phyloP scores from a whole-genome alignment of 2,329 filamentous ascomycete genomes.

The Aspergillus caelatus region DNA sequence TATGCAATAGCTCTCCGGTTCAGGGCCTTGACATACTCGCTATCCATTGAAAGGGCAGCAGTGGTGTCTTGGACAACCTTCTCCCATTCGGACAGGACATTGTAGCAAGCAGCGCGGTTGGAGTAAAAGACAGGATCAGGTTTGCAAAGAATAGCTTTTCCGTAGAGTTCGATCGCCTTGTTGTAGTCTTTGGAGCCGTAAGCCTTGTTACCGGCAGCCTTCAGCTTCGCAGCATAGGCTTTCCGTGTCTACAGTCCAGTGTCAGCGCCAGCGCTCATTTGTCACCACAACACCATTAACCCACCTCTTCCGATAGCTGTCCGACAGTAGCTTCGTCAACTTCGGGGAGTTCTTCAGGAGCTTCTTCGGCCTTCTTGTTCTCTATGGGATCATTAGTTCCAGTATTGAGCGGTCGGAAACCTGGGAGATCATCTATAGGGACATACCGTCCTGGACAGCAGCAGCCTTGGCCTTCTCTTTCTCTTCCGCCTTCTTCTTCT shows the following conservation, averaged over 20 bases:
- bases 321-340: constrained; percentile 54
- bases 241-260: constrained; percentile 67
- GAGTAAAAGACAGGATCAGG: constrained; percentile 98
- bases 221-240: constrained; percentile 86
- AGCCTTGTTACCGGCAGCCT: constrained; percentile 93
- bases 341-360: constrained; percentile 69
- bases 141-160: constrained; percentile 94
- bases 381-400: constrained; percentile 28
- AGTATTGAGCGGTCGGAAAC: constrained; percentile 26
- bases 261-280: constrained; percentile 8
- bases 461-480: constrained; percentile 57
- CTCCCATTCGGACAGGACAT: constrained; percentile 88
- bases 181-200: constrained; percentile 94
- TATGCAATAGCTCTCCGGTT: constrained; percentile 97
- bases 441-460: constrained; percentile 38
- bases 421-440: constrained; percentile 39
- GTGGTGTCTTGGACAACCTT: constrained; percentile 97
- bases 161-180: constrained; percentile 91
- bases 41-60: constrained; percentile 88
- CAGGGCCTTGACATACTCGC: constrained; percentile 94
- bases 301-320: constrained; percentile 51
- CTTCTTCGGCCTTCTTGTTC: constrained; percentile 50
- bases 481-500: constrained; percentile 54
- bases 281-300: constrained; percentile 10
- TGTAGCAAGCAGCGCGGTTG: constrained; percentile 96